Evolutionary conservation across 179 eudicot species (phyloP).

Genomic region (Pouteria campechiana): DNA sequence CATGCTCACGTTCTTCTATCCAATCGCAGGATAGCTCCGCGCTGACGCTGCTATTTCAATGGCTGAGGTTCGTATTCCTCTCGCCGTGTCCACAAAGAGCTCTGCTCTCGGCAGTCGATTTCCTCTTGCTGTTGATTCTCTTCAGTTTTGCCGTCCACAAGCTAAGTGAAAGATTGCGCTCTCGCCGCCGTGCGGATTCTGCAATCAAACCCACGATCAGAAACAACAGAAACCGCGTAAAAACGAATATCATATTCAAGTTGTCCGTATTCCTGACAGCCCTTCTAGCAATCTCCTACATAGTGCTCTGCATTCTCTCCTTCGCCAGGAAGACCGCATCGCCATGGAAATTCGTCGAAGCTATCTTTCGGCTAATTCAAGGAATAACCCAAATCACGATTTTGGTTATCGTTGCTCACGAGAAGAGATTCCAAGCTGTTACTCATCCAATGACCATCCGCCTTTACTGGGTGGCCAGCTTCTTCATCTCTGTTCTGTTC

Average conservation of each 20-base stretch:
- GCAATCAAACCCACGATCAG: slow-evolving; percentile 16
- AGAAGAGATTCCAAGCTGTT: slow-evolving; percentile 38
- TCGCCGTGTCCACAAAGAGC: slow-evolving; percentile 81
- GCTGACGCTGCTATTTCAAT: slow-evolving; percentile 23
- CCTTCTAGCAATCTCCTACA: slow-evolving; percentile 19
- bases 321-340: slow-evolving; percentile 12
- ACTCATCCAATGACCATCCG: slow-evolving; percentile 47
- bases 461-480: slow-evolving; percentile 43
- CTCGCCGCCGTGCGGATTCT: slow-evolving; percentile 7
- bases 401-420: slow-evolving; percentile 33
- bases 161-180: slow-evolving; percentile 22
- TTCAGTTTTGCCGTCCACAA: slow-evolving; percentile 28
- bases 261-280: slow-evolving; percentile 21
- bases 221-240: slow-evolving; percentile 7
- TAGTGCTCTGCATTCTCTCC: slow-evolving; percentile 25
- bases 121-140: slow-evolving; percentile 39
- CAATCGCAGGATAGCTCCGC: slow-evolving; percentile 7
- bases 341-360: slow-evolving; percentile 41
- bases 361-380: slow-evolving; percentile 52
- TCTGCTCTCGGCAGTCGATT: slow-evolving; percentile 37
- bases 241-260: slow-evolving; percentile 39
- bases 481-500: slow-evolving; percentile 31
- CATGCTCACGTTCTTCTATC: slow-evolving; percentile 42
- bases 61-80: slow-evolving; percentile 69
- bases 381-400: slow-evolving; percentile 36